Conservation (phyloP, 495 filamentous ascomycete genomes). For the Hypomontagnella monticulosa region DNA sequence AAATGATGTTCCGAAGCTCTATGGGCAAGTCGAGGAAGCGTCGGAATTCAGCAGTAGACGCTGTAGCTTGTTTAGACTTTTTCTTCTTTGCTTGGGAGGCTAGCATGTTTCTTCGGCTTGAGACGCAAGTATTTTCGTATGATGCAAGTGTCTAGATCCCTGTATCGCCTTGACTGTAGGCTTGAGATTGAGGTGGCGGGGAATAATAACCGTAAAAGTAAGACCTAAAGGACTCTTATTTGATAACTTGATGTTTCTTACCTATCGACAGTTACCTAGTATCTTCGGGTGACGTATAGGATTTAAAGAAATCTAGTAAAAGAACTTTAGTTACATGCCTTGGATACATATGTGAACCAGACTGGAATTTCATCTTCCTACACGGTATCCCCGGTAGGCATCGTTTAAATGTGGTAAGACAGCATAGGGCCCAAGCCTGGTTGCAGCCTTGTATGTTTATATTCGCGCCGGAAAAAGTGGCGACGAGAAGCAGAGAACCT, state of each 20-base stretch:
- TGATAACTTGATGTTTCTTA: too few species aligned
- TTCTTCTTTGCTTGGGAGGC: not conserved
- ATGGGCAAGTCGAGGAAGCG: slow-evolving; percentile 1
- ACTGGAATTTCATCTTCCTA: not conserved
- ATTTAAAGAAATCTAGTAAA: too few species aligned
- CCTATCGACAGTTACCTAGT: too few species aligned
- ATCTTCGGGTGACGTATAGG: too few species aligned
- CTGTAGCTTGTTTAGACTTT: not conserved
- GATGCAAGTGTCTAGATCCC: too few species aligned
- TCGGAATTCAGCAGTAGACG: not conserved
- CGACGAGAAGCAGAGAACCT: slow-evolving; percentile 8
- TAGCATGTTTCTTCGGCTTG: not conserved
- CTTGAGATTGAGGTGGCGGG: too few species aligned
- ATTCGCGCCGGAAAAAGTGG: slow-evolving; percentile 13
- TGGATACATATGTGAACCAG: too few species aligned
- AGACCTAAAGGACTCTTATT: too few species aligned
- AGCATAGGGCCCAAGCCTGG: not conserved
- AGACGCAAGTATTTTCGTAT: too few species aligned
- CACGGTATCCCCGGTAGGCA: not conserved
- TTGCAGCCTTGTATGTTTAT: slow-evolving; percentile 14
- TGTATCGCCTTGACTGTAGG: too few species aligned
- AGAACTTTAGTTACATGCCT: too few species aligned
- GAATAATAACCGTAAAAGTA: too few species aligned
- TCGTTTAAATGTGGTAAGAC: not conserved
- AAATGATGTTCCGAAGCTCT: slow-evolving; percentile 22